Base-by-base conservation (phyloP, 805 yeast species). In the Lipomyces starkeyi region DNA sequence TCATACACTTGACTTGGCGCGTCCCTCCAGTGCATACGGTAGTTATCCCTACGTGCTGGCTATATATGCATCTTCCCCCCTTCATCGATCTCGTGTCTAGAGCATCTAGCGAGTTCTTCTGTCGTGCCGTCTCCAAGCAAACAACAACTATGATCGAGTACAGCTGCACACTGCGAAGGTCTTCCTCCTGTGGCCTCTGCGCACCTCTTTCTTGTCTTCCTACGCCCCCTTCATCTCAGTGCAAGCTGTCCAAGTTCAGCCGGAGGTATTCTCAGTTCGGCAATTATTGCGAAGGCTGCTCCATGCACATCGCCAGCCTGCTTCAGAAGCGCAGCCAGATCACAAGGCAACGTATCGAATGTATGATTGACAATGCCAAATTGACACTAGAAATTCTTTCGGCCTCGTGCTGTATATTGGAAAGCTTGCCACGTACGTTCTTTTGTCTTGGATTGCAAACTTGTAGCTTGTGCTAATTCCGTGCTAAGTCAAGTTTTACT, bases 231-330 rank as follows among this genome's bases (percentile, higher is more conserved):
- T 25, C n/a, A 6, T 57, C 59, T 11, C 43, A 4, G 13, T 37
- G 6, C 14, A 37, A 37, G 17, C 43, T 14, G 17, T 13, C 43
- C 5, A 37, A 37, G 43, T 13, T 37, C 17, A 37, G 17, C 17
- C 43, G 43, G 17, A 43, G 22, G 43, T n/a, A n/a, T 57, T 34
- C 37, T 17, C 59, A 4, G 40, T 13, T 11, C 25, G 2, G 43
- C 43, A 8, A 4, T 61, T 59, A 22, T 58, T 37, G 11, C 27
- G 27, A 59, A 8, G 62, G 56, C 37, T 59, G 62, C 37, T 34
- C 61, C 29, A 59, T 59, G 62, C 62, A 59, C 22, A 59, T 59
- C 20, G 62, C 32, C 32, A 29, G 62, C 4, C 56, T 37, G 40
- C 40, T 59, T 9, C 13, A 32, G 4, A 58, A 47, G 17, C 35